Evolutionary conservation across 2,329 filamentous ascomycete species (phyloP), one percentile per base, ranked within the genome.

Genomic region (Scedosporium minutisporum): DNA sequence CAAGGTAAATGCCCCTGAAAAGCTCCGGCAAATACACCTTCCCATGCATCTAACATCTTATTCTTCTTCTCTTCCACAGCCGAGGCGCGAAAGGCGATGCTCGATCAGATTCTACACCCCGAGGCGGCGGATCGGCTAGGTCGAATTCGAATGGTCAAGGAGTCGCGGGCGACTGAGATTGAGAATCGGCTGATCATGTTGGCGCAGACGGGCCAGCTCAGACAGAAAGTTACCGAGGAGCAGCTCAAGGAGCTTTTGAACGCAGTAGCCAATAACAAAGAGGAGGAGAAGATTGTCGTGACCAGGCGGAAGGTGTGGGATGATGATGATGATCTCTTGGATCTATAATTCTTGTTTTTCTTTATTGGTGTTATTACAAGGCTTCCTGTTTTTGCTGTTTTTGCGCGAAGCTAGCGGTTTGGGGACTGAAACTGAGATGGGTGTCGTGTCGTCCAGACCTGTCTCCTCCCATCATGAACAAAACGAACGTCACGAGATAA

Each of bases 81-180:
- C 66, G 90, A 93, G 73, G 87, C 88, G 46, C 89, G 91, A 64
- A 80, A 86, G 69, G 82, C 85, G 64, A 89, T 97, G 69, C 87
- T 99, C 65, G 85, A 84, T 69, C 95, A 97, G 76, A 97, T 99
- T 79, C 90, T 99, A 65, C 88, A 93, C 70, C 95, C 95, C 67
- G 91, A 93, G 71, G 95, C 95, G 18, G 90, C 91, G 65, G 95
- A 99, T 78, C 90, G 95, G 14, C 84, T 99, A 1, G 91, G 91
- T 63, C 91, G 95, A 67, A 97, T 99, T 77, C 89, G 93, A 41
- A 87, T 99, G 65, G 95, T 99, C 72, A 97, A 97, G 78, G 91
- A 93, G 73, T 87, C 88, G 69, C 90, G 95, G 70, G 95, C 95
- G 42, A 84, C 83, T 65, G 92, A 97, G 71, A 86, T 99, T 63